Base-by-base conservation (phyloP, 768 basidiomycete genomes). In the Cubamyces lactineus region DNA sequence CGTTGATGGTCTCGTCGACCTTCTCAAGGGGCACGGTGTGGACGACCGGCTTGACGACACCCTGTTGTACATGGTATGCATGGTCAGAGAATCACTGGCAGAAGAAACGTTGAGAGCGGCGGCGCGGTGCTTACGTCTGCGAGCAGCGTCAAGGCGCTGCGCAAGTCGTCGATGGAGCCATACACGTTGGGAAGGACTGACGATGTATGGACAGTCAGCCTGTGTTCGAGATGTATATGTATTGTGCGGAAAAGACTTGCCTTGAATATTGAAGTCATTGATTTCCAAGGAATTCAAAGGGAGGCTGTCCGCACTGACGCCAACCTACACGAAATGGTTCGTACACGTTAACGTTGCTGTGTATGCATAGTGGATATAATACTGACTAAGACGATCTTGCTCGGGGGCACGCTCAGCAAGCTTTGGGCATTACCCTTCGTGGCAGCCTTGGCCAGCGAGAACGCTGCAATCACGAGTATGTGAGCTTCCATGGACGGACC, bases 311-410 rank as follows among this genome's bases (percentile, higher is more conserved):
- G 57, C 42, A 47, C 57, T 59, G 5, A 23, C 41, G 11, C 57
- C 57, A 8, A 42, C 40, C 41, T 57, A 21, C 23, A 34, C 34
- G 34, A 34, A 34, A 34, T 9, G 34, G 34, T 11, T 34, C 34
- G 9, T 34, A 34, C 9, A 34, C 9, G 34, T 34, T 9, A 34
- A n/a, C n/a, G n/a, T 34, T 34, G 8, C 3, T 9, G 28, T 28
- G 28, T 1, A 6, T 34, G 1, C 34, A 11, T 13, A 28, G 23
- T 12, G 13, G 26, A 15, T 23, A 13, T 5, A 28, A 12, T 15
- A 48, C 56, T 11, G n/a, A 57, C 56, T 21, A 59, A 17, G 26
- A 59, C 57, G 41, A 59, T 59, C 41, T 51, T 51, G 41, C 57
- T 49, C 12, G 49, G 57, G 1, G 49, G 28, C 15, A 15, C n/a